Evolutionary conservation across 2,329 filamentous ascomycete genomes (phyloP), one percentile per base, ranked within the genome.

Genomic region (Grosmannia penicillata): DNA sequence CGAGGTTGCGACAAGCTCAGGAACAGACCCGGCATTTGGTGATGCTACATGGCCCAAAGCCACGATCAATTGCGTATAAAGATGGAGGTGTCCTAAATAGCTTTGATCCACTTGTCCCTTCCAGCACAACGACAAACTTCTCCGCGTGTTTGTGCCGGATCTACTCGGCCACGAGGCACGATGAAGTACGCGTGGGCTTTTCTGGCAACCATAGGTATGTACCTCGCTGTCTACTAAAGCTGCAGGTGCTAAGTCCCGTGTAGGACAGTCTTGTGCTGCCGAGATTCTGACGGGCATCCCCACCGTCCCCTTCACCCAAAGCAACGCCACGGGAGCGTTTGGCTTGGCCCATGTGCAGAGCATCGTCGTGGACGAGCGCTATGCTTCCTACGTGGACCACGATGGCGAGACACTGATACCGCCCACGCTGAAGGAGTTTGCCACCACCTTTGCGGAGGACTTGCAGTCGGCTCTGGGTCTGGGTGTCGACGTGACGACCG

Each of bases 361-460:
- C 4, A 59, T 73, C 34, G 47, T 68, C 11, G 60, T 74, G 9
- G 62, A 72, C 42, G 40, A 47, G 3, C 47, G 49, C 4, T 66
- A 58, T 48, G 55, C 60, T 2, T 45, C 61, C 6, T 42, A 51
- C 1, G 56, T 59, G 6, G 62, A 75, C 45, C 50, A 55, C 1
- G 39, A 52, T 8, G 69, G 69, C 18, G 55, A 62, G 43, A 72
- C 66, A 1, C 49, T 69, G 14, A 70, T 72, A 17, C 68, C 68
- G 3, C 68, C 67, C 1, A 67, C 59, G 0, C 51, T 72, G 3
- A 47, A 46, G 8, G 55, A 63, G 4, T 72, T 72, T 40, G 65
- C 65, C 0, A 43, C 48, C 2, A 65, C 60, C 0, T 72, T 73
- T 36, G 56, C 54, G 2, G 44, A 49, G 0, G 58, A 63, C 35